Base-by-base conservation (phyloP, 78 protist species). In the Dictyostelium capitatum region DNA sequence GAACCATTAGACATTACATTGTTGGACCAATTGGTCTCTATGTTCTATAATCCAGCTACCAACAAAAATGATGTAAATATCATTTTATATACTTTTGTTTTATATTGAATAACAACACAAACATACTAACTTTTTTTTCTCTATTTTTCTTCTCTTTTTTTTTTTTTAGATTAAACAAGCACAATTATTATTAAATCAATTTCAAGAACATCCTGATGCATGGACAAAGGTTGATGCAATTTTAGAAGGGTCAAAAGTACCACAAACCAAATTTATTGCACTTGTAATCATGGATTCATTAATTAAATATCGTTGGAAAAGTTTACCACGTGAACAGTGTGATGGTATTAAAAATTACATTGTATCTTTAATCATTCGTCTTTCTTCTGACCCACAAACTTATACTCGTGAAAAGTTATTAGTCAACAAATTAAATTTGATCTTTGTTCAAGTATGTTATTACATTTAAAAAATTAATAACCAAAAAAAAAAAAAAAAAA, bases 201-300 rank as follows among this genome's bases (percentile, higher is more conserved):
- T 98, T 56, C 73, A 92, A 75, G 97, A 95, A 46, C 97, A 96
- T 30, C 96, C 98, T 1, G 97, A 98, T 3, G 80, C 99, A 0
- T 99, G 99, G 99, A 91, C 82, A 25, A 82, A 95, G 1, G 99
- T 95, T n/a, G 98, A 95, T 62, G 2, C 28, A 0, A 98, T 99
- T 59, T 69, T 99, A 4, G 96, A 95, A 64, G 4, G 59, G 17
- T 79, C 99, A 1, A 12, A 7, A 32, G 1, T 3, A 25, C 28
- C 46, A 5, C n/a, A 64, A 14, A 95, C 99, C 72, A 97, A 96
- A 59, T 97, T 56, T 82, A 8, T 83, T 37, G 97, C 98, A 3
- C 93, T 98, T 12, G 89, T 95, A 14, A 92, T 97, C 14, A 83
- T 99, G n/a, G 98, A 98, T 11, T 11, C 30, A 9, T 46, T 77